These are phyloP conservation scores for Volvox reticuliferus DNA, from an alignment of 139 green algal genomes.

Conservation along the genomic window DNA sequence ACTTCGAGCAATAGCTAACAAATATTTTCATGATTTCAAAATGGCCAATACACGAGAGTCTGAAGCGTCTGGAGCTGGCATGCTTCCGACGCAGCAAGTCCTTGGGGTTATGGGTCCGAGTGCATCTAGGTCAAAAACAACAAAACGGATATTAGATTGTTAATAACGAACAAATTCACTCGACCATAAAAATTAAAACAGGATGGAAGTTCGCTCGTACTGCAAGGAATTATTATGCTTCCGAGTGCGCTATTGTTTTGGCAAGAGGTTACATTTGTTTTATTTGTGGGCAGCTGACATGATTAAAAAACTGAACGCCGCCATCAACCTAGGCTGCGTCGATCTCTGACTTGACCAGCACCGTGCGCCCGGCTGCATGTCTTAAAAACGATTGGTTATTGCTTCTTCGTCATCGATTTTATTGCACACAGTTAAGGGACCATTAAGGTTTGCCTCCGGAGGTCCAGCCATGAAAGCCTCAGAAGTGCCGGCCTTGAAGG, in stretches of 20 bases:
- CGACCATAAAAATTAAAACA: too few species aligned
- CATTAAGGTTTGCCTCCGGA: neutral
- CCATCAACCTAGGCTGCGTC: neutral
- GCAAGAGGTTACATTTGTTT: neutral
- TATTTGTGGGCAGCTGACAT: neutral
- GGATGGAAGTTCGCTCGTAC: too few species aligned
- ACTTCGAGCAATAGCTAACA: neutral
- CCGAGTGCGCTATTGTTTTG: too few species aligned
- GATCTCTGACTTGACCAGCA: neutral
- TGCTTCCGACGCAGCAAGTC: constrained; percentile 21
- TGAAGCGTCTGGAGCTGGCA: neutral
- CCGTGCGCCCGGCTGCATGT: neutral
- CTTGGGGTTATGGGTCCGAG: neutral
- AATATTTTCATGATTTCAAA: neutral
- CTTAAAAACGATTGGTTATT: neutral
- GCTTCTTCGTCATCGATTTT: neutral
- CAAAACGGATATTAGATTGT: too few species aligned
- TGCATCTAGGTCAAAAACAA: too few species aligned
- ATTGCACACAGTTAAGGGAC: neutral
- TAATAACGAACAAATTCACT: too few species aligned
- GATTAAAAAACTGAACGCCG: neutral
- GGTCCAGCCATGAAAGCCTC: constrained; percentile 1
- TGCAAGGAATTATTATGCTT: too few species aligned
- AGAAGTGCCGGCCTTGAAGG: constrained; percentile 42
- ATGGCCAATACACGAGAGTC: neutral